Base-by-base conservation (phyloP, 139 green algal species). In the Bryopsis sp. region DNA sequence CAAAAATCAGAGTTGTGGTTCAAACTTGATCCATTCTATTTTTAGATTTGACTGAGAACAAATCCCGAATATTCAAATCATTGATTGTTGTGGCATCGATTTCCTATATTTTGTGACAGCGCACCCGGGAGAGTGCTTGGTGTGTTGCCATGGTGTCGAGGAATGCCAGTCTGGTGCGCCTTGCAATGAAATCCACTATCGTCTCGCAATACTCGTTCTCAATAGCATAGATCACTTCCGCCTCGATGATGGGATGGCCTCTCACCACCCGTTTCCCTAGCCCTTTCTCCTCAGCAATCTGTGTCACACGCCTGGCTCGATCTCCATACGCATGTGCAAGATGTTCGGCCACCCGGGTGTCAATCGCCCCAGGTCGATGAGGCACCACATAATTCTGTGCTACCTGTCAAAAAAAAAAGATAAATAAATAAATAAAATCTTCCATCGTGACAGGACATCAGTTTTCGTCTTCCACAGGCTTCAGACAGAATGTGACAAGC, bases 91-190 rank as follows among this genome's bases (percentile, higher is more conserved):
- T 28, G 31, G 64, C 19, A 47, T 33, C 66, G 31, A 72, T 60
- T 38, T 46, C 48, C 35, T 67, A 26, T 1, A 19, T 6, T 22
- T 48, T 8, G 19, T 63, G 31, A 2, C 2, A 2, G 39, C 62
- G 58, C 58, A 96, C 88, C 73, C 76, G 63, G 0, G 89, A 83
- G 32, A 97, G 66, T 2, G 90, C 90, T 68, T 84, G 69, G 50
- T 82, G 38, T 31, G 81, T 79, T 2, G 94, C 92, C 26, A 68
- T 34, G 1, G 79, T 82, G 64, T 99, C 94, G 47, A 98, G 72
- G 79, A 98, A 99, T 0, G 90, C 91, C 5, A 99, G 80, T 19
- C 94, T 86, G 0, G 88, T 96, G 39, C 94, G 78, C 2, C 93
- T 76, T 0, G 85, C 83, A 8, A 99, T 60, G 73, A 98, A 99